A percentile compares a stretch with the other conserved stretches of the same genome.
Evolutionary conservation across 257 asterid genomes (phyloP).

Genomic region (Rubia yunnanensis): DNA sequence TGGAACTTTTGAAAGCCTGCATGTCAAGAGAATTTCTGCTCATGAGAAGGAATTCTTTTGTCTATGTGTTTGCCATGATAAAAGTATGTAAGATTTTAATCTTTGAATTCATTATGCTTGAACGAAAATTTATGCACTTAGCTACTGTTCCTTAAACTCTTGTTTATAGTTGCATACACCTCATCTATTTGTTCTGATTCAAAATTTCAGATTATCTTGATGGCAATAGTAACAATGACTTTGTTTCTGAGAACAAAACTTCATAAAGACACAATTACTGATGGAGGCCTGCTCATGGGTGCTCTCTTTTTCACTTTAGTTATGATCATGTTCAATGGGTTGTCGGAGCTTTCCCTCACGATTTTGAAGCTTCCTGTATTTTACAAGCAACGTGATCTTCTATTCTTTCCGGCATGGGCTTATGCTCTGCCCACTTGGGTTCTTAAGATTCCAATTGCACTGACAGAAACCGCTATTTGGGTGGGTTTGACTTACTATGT

Average conservation of each 20-base stretch:
- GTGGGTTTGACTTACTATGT: slow-evolving; percentile 70
- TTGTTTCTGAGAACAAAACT: slow-evolving; percentile 75
- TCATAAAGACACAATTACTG: slow-evolving; percentile 47
- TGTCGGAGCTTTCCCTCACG: slow-evolving; percentile 72
- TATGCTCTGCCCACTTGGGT: slow-evolving; percentile 84
- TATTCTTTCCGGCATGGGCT: slow-evolving; percentile 80
- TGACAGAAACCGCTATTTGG: slow-evolving; percentile 70
- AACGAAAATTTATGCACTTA: background rate
- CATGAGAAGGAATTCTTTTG: slow-evolving; percentile 20
- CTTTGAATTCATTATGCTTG: background rate
- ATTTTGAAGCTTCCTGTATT: slow-evolving; percentile 77
- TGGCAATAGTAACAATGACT: slow-evolving; percentile 62
- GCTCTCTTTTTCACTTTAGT: slow-evolving; percentile 73
- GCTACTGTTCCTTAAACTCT: background rate
- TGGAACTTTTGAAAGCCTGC: slow-evolving; percentile 21
- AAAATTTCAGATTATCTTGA: slow-evolving; percentile 52
- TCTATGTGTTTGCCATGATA: slow-evolving; percentile 12
- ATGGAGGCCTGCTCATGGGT: slow-evolving; percentile 77
- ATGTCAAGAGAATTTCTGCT: slow-evolving; percentile 15
- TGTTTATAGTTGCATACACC: background rate
- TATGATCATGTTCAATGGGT: slow-evolving; percentile 81
- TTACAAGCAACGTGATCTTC: slow-evolving; percentile 84
- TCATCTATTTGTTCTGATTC: slow-evolving; percentile 3
- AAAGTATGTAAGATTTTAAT: slow-evolving; percentile 13
- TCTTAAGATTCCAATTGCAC: slow-evolving; percentile 60